A percentile compares a stretch with the other conserved stretches of the same genome.
phyloP scores from a whole-genome alignment of 2,329 filamentous ascomycete species.

The Phoma sp. region DNA sequence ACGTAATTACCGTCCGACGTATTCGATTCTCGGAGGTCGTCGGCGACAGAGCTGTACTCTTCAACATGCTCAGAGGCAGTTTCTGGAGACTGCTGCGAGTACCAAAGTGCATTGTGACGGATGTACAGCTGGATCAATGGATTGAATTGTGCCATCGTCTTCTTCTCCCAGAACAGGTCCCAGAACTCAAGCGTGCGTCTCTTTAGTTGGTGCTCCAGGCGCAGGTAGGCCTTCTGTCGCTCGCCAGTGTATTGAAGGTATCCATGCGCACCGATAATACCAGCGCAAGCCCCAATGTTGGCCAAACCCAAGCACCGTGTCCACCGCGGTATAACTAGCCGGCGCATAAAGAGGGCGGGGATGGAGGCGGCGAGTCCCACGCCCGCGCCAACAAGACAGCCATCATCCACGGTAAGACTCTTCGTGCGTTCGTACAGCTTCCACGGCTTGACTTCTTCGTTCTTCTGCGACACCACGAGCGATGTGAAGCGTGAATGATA shows the following conservation, averaged over 20 bases:
- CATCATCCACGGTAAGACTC: constrained; percentile 36
- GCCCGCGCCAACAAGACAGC: constrained; percentile 30
- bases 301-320: constrained; percentile 32
- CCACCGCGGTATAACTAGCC: constrained; percentile 31
- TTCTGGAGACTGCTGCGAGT: constrained; percentile 28
- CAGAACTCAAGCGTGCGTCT: constrained; percentile 33
- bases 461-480: constrained; percentile 17
- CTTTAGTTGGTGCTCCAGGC: constrained; percentile 23
- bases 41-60: constrained; percentile 1
- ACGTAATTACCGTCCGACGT: not conserved
- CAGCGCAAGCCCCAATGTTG: constrained; percentile 34
- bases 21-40: not conserved
- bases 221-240: constrained; percentile 30
- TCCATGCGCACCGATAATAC: constrained; percentile 29
- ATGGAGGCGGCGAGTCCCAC: constrained; percentile 31
- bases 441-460: constrained; percentile 21
- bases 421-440: constrained; percentile 35
- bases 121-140: constrained; percentile 36
- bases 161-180: constrained; percentile 33
- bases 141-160: constrained; percentile 32
- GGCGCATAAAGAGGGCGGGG: constrained; percentile 29
- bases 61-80: constrained; percentile 25
- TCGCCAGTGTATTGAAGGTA: constrained; percentile 40
- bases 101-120: constrained; percentile 33
- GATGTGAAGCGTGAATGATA: constrained; percentile 31